Evolutionary conservation across 169 alveolate genomes (phyloP).

Genomic region (Plasmodium billcollinsi): DNA sequence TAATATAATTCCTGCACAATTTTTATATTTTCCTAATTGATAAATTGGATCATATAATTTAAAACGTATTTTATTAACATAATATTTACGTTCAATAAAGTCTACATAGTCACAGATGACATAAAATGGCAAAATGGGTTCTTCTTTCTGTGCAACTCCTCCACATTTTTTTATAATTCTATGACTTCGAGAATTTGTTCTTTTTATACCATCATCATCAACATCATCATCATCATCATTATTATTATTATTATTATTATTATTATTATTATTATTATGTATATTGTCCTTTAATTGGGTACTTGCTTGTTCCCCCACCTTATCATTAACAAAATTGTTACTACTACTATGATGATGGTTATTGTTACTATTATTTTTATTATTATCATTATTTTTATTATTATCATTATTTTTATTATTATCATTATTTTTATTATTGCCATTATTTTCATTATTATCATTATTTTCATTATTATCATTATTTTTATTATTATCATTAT

Average conservation of each 20-base stretch:
- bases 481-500: too few species aligned
- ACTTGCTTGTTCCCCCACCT: too few species aligned
- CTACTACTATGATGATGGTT: too few species aligned
- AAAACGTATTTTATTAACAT: constrained; percentile 53
- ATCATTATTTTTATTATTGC: too few species aligned
- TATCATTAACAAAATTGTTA: too few species aligned
- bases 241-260: too few species aligned
- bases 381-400: too few species aligned
- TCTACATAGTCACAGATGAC: constrained; percentile 72
- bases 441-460: too few species aligned
- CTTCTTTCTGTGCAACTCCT: constrained; percentile 42
- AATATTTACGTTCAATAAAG: constrained; percentile 68
- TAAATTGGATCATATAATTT: constrained; percentile 74
- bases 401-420: too few species aligned
- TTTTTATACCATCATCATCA: neutral
- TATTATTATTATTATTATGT: neutral
- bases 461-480: too few species aligned
- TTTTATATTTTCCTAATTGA: constrained; percentile 74
- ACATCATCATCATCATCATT: neutral
- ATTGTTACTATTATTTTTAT: too few species aligned
- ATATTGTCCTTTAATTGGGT: neutral
- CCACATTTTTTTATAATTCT: constrained; percentile 66
- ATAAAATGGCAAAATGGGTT: constrained; percentile 72
- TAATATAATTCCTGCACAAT: constrained; percentile 66
- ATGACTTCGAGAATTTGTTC: neutral